Evolutionary conservation across 2,329 filamentous ascomycete species (phyloP).

Genomic region (Catunica adiposa): DNA sequence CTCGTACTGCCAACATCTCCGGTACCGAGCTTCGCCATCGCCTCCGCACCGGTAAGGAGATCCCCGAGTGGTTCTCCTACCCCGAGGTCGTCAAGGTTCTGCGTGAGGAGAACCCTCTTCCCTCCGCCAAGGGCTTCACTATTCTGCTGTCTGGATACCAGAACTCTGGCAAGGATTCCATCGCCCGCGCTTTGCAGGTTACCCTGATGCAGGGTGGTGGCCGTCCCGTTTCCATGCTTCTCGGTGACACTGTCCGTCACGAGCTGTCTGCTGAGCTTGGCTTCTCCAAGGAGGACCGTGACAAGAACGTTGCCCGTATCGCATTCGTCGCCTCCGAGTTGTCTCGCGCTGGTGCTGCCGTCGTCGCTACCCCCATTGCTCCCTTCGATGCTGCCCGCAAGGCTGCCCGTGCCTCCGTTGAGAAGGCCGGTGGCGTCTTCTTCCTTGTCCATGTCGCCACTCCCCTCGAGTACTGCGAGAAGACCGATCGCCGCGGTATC

Average conservation of each 20-base stretch:
- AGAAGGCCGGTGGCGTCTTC: conserved; percentile 69
- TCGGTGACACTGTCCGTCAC: conserved; percentile 85
- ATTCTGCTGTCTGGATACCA: conserved; percentile 94
- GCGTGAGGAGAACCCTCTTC: conserved; percentile 86
- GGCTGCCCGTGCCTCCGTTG: conserved; percentile 67
- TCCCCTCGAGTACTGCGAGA: conserved; percentile 79
- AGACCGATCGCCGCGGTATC: conserved; percentile 83
- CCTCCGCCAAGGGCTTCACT: conserved; percentile 87
- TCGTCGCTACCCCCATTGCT: conserved; percentile 92
- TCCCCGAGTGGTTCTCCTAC: conserved; percentile 99
- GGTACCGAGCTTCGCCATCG: conserved; percentile 83
- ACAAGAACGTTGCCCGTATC: conserved; percentile 90
- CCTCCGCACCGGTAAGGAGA: conserved; percentile 79
- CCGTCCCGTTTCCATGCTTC: conserved; percentile 79
- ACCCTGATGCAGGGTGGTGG: conserved; percentile 97
- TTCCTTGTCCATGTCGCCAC: conserved; percentile 93
- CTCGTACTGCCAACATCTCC: conserved; percentile 76
- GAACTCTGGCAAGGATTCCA: conserved; percentile 93
- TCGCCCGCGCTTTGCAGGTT: conserved; percentile 87
- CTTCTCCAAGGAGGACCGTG: conserved; percentile 82
- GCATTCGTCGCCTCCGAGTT: conserved; percentile 92
- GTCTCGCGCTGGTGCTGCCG: conserved; percentile 79
- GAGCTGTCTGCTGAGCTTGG: conserved; percentile 91
- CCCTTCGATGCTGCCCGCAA: conserved; percentile 68
- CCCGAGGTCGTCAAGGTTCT: conserved; percentile 95